Conservation (phyloP, 768 basidiomycete species). For the Tubosaeta sp. region DNA sequence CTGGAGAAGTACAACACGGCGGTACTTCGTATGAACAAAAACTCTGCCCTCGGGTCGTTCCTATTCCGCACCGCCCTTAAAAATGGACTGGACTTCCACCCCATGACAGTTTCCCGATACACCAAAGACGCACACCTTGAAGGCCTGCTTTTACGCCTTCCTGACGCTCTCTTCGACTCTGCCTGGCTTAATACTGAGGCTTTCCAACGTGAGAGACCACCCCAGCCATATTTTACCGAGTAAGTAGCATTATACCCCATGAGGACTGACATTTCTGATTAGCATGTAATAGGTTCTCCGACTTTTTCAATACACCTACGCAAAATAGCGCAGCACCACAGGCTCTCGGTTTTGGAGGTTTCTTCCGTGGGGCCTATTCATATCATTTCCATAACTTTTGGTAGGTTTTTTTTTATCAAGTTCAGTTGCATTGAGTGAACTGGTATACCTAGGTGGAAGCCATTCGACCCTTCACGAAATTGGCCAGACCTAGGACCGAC, state of each 20-base stretch:
- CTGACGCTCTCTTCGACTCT: conserved; percentile 94
- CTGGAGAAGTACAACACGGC: conserved; percentile 95
- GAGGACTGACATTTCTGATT: conserved; percentile 1
- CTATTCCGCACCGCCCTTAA: conserved; percentile 92
- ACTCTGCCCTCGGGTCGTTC: conserved; percentile 87
- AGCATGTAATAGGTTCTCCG: conserved; percentile 57
- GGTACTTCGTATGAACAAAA: conserved; percentile 89
- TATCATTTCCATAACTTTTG: conserved; percentile 97
- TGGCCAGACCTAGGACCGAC: conserved; percentile 89
- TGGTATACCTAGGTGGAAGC: conserved; percentile 73
- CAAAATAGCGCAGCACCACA: conserved; percentile 76
- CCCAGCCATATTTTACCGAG: conserved; percentile 92
- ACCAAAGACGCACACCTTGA: conserved; percentile 86
- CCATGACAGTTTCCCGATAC: conserved; percentile 91
- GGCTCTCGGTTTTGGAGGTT: conserved; percentile 88
- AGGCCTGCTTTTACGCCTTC: conserved; percentile 77
- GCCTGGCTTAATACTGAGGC: conserved; percentile 95
- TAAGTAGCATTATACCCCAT: conserved; percentile 30
- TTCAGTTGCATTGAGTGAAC: neutral
- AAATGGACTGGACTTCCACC: conserved; percentile 95
- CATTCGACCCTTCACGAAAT: conserved; percentile 90
- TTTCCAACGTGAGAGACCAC: conserved; percentile 88
- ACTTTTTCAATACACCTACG: conserved; percentile 82
- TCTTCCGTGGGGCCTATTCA: conserved; percentile 93
- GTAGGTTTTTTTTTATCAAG: conserved; percentile 37